Conservation (phyloP, 768 basidiomycete genomes). For the Tricholoma hemisulphureum region DNA sequence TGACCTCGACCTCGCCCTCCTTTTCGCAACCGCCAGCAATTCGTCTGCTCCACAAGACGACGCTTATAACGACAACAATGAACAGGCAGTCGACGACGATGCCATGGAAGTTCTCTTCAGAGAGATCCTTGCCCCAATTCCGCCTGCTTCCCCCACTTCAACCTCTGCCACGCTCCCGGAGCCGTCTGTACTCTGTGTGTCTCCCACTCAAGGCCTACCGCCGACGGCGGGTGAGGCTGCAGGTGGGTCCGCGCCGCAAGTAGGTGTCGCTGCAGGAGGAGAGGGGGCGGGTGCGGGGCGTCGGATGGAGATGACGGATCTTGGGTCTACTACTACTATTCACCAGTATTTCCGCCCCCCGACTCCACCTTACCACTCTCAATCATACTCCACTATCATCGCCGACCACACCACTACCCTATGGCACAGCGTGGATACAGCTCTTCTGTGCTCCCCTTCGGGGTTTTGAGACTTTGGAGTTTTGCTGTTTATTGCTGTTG, state of each 20-base stretch:
- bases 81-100: slow-evolving; percentile 40
- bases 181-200: background rate
- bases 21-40: slow-evolving; percentile 19
- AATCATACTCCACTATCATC: background rate
- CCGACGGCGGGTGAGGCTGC: background rate
- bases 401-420: background rate
- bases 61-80: slow-evolving; percentile 15
- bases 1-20: slow-evolving; percentile 24
- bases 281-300: background rate
- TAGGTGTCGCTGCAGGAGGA: background rate
- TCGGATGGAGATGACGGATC: slow-evolving; percentile 19
- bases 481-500: background rate
- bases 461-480: slow-evolving; percentile 3
- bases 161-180: background rate
- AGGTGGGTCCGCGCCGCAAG: slow-evolving; percentile 2
- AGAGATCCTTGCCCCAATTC: slow-evolving; percentile 55
- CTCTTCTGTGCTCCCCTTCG: slow-evolving; percentile 5
- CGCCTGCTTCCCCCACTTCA: slow-evolving; percentile 20
- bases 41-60: slow-evolving; percentile 22
- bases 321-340: background rate
- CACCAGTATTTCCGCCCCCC: too few relatives aligned
- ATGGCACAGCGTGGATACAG: background rate
- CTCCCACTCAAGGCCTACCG: slow-evolving; percentile 14
- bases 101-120: slow-evolving; percentile 68
- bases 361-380: too few relatives aligned